Conservation (phyloP, 2,329 filamentous ascomycete genomes). For the Hortaea sp. region DNA sequence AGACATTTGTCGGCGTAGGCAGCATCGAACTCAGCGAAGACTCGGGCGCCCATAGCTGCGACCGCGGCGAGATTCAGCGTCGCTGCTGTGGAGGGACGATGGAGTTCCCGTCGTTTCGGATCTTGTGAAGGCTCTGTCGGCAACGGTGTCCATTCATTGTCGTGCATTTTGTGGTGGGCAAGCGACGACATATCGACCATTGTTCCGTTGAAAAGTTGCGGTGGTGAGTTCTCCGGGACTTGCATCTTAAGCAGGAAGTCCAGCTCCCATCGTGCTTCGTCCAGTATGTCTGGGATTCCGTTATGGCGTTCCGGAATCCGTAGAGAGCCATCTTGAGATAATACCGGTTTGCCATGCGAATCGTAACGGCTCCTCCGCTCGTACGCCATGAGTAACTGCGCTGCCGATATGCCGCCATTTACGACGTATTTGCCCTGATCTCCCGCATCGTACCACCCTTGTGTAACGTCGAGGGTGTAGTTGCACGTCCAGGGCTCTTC, state of each 20-base stretch:
- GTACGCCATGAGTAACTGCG: slow-evolving; percentile 5
- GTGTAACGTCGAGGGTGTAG: slow-evolving; percentile 6
- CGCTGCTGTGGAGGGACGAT: slow-evolving; percentile 4
- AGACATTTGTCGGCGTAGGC: background rate
- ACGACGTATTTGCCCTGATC: slow-evolving; percentile 7
- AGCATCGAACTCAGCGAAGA: slow-evolving; percentile 1
- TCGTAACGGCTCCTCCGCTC: background rate
- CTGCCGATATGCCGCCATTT: slow-evolving; percentile 4
- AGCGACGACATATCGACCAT: slow-evolving; percentile 3
- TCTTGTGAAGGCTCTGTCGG: slow-evolving; percentile 6
- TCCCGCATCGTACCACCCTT: slow-evolving; percentile 7
- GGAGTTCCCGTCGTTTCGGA: slow-evolving; percentile 4
- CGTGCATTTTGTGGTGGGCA: slow-evolving; percentile 6
- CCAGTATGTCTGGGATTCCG: slow-evolving; percentile 3
- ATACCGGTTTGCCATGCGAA: background rate
- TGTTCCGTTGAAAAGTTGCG: slow-evolving; percentile 5
- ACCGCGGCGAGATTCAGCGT: slow-evolving; percentile 4
- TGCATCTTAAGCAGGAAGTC: slow-evolving; percentile 7
- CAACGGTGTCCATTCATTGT: slow-evolving; percentile 6
- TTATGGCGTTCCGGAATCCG: slow-evolving; percentile 5
- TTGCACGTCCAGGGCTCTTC: slow-evolving; percentile 6
- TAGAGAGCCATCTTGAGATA: slow-evolving; percentile 3
- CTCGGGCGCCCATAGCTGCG: slow-evolving; percentile 4
- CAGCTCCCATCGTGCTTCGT: slow-evolving; percentile 6
- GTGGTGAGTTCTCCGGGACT: slow-evolving; percentile 3